Base-by-base conservation (phyloP, 441 rosid genomes). In the Omphalea diandra region DNA sequence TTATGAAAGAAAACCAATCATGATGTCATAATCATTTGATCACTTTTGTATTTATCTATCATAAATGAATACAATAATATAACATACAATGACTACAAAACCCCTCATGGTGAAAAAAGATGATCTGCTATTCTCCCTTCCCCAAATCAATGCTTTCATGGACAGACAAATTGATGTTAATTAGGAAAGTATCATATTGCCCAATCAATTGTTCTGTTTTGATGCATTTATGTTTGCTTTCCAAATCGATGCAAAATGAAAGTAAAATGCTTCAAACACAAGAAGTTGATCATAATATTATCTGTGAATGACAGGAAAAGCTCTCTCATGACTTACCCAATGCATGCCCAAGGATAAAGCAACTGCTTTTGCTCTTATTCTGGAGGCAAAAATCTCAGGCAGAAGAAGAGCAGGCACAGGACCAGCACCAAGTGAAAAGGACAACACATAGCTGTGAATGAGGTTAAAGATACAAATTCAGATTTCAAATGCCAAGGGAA, bases 361-460 rank as follows among this genome's bases (percentile, higher is more conserved):
- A 31, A 93, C 97, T 5, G 99, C 98, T 79, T 95, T 95, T 31
- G 99, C 98, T 83, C 98, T 88, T 75, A 95, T 95, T 84, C 97
- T 86, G 14, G 97, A 90, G 46, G 99, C 86, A 68, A 93, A 95
- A 77, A 95, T 93, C 83, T 95, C 99, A 10, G 99, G 95, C 29
- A 90, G 91, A 56, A 95, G 97, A 81, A 95, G 92, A 63, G 98
- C 98, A 29, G 98, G 98, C 49, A 95, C 99, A 20, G 97, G 99
- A 70, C 98, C 99, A 27, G 99, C 98, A 71, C 99, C 99, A 72
- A 93, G 98, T 49, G 99, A 93, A 84, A 95, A 95, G 14, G 97
- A 95, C 73, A 95, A 73, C 20, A 93, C 99, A 75, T 93, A 95
- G 80, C 99, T 95, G 88, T 27, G 29, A 65, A 57, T 66, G 26